Base-by-base conservation (phyloP, 768 basidiomycete species). In the Calocera cornea region DNA sequence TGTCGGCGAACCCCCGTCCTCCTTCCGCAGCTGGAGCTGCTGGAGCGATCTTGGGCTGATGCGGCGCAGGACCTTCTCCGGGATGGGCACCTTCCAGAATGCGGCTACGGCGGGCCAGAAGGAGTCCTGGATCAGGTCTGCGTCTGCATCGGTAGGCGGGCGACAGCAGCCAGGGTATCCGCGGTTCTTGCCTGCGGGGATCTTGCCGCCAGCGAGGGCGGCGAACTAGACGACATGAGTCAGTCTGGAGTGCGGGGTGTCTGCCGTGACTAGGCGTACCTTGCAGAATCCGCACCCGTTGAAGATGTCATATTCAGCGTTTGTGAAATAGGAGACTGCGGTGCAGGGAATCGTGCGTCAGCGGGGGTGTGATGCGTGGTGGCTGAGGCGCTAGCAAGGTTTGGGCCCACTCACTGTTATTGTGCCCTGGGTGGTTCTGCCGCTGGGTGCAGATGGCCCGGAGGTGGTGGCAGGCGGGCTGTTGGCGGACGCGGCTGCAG, bases 81-180 rank as follows among this genome's bases (percentile, higher is more conserved):
- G 90, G 69, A 91, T 89, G 66, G 86, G 81, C 66, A 91, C 79
- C 68, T 83, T 82, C 73, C 92, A 87, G 12, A 91, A 84, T 69
- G 83, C 81, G 76, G 84, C 87, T 75, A 92, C 89, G 34, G 88
- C 83, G 71, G 81, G 84, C 90, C 90, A 93, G 75, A 91, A 90
- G 1, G 87, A 86, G 64, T 85, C 81, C 24, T 82, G 84, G 67
- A 92, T 86, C 70, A 82, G 74, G 70, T 82, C 80, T 71, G 83
- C 80, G 75, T 92, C 90, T 66, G 74, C 78, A 19, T 79, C 71
- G 33, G 77, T 77, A 1, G 90, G 90, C 0, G 89, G 79, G n/a
- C 89, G 86, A 80, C 90, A 93, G 79, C 90, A 93, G 41, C 90
- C 90, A 44, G 91, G 91, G 89, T 89, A 92, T 24, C 90, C 90